These are phyloP conservation scores for Trypanosoma melophagium DNA, from an alignment of 208 protist genomes.

Conservation along the genomic window DNA sequence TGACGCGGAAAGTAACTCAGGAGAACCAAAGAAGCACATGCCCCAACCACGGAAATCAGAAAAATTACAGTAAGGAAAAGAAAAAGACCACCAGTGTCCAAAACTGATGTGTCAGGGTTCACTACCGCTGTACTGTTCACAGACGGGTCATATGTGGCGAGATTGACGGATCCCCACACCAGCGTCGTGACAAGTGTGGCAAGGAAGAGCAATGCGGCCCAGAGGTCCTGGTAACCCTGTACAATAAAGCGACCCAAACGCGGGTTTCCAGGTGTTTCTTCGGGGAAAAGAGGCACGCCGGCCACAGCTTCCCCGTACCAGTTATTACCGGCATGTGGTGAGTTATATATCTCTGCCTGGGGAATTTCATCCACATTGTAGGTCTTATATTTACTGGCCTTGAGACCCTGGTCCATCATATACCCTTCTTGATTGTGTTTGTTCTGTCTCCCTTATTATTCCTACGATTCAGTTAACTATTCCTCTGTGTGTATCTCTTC, in stretches of 20 bases:
- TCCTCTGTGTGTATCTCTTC: neutral
- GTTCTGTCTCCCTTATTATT: neutral
- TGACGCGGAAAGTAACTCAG: conserved; percentile 24
- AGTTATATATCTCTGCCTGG: conserved; percentile 18
- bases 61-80: conserved; percentile 15
- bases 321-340: neutral
- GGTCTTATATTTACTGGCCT: conserved; percentile 16
- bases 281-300: conserved; percentile 62
- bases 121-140: neutral
- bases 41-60: conserved; percentile 27
- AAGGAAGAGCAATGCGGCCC: conserved; percentile 65
- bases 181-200: conserved; percentile 28
- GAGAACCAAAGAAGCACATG: conserved; percentile 22
- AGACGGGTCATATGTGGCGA: conserved; percentile 11
- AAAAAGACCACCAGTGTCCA: too few relatives aligned
- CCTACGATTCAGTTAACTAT: neutral
- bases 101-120: too few relatives aligned
- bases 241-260: conserved; percentile 66
- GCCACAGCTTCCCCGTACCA: conserved; percentile 30
- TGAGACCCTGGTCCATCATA: conserved; percentile 13
- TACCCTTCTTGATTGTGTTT: neutral
- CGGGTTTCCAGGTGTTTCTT: conserved; percentile 36
- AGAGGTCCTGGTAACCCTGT: conserved; percentile 70
- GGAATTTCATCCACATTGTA: conserved; percentile 13
- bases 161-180: conserved; percentile 29